Conservation (phyloP, 192 early-diverging fungal species). For the Podila clonocystis region DNA sequence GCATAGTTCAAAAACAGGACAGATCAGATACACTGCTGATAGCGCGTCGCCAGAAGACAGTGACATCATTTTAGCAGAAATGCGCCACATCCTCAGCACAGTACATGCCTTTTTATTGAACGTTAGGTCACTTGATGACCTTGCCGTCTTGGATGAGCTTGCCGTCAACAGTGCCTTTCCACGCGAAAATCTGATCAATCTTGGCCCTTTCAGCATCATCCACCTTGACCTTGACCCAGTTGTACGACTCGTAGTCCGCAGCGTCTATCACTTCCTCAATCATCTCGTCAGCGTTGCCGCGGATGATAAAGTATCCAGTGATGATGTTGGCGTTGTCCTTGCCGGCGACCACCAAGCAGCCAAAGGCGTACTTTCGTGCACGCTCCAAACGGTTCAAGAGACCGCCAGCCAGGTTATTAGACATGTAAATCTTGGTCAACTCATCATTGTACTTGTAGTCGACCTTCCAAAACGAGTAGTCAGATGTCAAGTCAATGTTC, state of each 20-base stretch:
- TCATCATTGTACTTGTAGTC: conserved; percentile 94
- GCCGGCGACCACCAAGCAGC: conserved; percentile 79
- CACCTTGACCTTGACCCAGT: conserved; percentile 75
- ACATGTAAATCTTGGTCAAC: conserved; percentile 87
- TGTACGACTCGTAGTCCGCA: conserved; percentile 86
- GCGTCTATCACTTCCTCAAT: conserved; percentile 58
- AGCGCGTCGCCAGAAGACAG: too few relatives aligned
- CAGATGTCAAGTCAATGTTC: conserved; percentile 76
- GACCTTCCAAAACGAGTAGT: conserved; percentile 87
- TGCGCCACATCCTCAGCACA: too few relatives aligned
- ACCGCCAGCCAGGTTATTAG: conserved; percentile 88
- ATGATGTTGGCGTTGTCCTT: conserved; percentile 84
- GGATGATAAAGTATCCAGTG: conserved; percentile 89
- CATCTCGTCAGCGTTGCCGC: conserved; percentile 56
- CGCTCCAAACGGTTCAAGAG: conserved; percentile 87
- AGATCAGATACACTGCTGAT: too few relatives aligned
- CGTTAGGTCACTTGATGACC: conserved; percentile 83
- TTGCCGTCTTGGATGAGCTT: conserved; percentile 81
- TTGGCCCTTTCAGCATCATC: conserved; percentile 57
- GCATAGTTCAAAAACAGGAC: too few relatives aligned
- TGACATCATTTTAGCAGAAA: too few relatives aligned
- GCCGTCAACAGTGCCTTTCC: conserved; percentile 80
- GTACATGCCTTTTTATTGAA: too few relatives aligned
- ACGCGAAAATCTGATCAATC: conserved; percentile 55
- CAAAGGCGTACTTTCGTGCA: conserved; percentile 92